Conservation (phyloP, 2,329 filamentous ascomycete species). For the Xylaria digitata region DNA sequence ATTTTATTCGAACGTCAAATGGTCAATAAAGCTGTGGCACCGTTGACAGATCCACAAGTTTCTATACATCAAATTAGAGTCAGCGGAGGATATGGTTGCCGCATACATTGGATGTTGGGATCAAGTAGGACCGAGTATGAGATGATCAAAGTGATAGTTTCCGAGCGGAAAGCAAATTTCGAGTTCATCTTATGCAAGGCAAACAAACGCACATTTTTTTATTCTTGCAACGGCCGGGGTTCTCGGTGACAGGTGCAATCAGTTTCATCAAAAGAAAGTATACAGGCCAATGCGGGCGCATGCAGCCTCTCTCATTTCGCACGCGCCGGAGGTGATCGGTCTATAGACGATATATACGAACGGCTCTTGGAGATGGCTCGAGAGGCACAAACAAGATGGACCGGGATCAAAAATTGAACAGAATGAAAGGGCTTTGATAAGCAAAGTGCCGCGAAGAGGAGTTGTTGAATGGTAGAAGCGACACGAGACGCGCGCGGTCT, state of each 20-base stretch:
- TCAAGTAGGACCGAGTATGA: background rate
- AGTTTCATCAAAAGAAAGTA: constrained; percentile 8
- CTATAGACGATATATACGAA: constrained; percentile 26
- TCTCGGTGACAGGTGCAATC: constrained; percentile 6
- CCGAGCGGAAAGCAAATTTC: background rate
- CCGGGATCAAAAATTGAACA: background rate
- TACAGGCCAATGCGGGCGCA: background rate
- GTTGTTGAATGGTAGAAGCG: constrained; percentile 1
- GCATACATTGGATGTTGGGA: background rate
- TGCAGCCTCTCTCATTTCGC: constrained; percentile 20
- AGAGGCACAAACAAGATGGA: constrained; percentile 1
- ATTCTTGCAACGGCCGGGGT: constrained; percentile 2
- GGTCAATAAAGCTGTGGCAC: constrained; percentile 7
- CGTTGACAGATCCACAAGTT: background rate
- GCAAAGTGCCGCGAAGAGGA: constrained; percentile 7
- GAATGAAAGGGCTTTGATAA: background rate
- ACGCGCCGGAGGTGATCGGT: background rate
- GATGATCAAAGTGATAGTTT: background rate
- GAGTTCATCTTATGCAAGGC: constrained; percentile 1
- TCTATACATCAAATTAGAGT: constrained; percentile 17
- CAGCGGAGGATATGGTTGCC: constrained; percentile 12
- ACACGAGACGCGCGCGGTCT: constrained; percentile 3
- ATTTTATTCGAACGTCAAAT: background rate
- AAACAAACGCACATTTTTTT: constrained; percentile 31
- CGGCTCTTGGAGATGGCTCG: background rate